Conservation (phyloP, 352 stramenopile genomes). For the Pythium guiyangense region DNA sequence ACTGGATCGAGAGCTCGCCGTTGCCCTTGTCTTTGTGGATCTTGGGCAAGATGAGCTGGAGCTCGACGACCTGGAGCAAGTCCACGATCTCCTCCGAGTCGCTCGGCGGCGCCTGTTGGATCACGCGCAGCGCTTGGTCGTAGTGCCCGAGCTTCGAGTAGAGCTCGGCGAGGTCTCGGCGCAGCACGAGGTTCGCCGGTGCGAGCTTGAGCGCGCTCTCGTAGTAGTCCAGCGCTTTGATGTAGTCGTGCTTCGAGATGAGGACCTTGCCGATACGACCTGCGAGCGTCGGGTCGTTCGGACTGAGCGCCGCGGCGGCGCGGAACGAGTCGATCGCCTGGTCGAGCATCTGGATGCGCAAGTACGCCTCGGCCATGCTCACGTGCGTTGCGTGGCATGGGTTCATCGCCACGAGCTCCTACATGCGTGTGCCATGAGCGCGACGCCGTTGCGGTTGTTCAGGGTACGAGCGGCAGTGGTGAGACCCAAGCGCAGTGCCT, state of each 20-base stretch:
- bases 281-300: constrained; percentile 71
- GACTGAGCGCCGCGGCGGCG: constrained; percentile 47
- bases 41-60: constrained; percentile 72
- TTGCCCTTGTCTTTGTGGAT: constrained; percentile 77
- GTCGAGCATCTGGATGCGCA: constrained; percentile 91
- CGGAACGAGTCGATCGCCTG: constrained; percentile 77
- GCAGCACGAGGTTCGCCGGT: constrained; percentile 69
- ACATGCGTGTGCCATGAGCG: neutral
- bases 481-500: too few species aligned
- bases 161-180: constrained; percentile 88
- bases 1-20: constrained; percentile 68
- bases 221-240: constrained; percentile 93
- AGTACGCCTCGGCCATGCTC: constrained; percentile 89
- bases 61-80: constrained; percentile 57
- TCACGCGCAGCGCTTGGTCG: constrained; percentile 76
- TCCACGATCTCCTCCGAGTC: constrained; percentile 70
- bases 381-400: constrained; percentile 73
- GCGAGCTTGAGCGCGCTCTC: constrained; percentile 82
- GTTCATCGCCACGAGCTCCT: constrained; percentile 80
- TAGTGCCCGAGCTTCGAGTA: constrained; percentile 86
- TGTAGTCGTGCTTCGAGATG: constrained; percentile 92
- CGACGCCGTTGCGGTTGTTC: neutral
- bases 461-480: neutral
- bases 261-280: constrained; percentile 88
- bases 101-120: constrained; percentile 64